phyloP scores from a whole-genome alignment of 1,284 basidiomycete genomes.

The Pulveroboletus sp. region DNA sequence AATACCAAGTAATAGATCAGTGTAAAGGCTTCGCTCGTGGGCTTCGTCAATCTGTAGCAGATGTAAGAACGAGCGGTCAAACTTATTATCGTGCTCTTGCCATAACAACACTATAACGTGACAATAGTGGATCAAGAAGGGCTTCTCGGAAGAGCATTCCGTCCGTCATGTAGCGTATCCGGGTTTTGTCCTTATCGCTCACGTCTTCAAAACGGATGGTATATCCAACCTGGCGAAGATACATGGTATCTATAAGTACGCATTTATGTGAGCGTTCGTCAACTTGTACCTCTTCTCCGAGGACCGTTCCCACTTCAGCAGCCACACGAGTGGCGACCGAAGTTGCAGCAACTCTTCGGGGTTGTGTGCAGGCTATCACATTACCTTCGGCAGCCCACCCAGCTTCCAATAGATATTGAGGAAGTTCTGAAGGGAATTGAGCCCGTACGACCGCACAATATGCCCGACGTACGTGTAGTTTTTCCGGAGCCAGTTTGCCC shows the following conservation, averaged over 20 bases:
- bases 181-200: constrained; percentile 73
- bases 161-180: constrained; percentile 97
- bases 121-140: constrained; percentile 83
- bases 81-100: constrained; percentile 42
- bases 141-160: constrained; percentile 97
- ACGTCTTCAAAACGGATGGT: constrained; percentile 97
- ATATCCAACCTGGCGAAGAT: constrained; percentile 77
- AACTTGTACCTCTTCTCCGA: constrained; percentile 83
- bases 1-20: constrained; percentile 89
- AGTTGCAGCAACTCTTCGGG: constrained; percentile 91
- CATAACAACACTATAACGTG: constrained; percentile 93
- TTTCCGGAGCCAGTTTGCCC: constrained; percentile 98
- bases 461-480: constrained; percentile 78
- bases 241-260: neutral
- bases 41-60: constrained; percentile 85
- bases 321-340: constrained; percentile 91
- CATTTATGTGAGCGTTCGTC: neutral
- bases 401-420: constrained; percentile 89
- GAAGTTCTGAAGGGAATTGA: constrained; percentile 62
- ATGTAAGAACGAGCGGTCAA: constrained; percentile 9
- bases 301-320: constrained; percentile 77
- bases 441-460: neutral
- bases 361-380: constrained; percentile 90
- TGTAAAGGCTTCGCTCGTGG: constrained; percentile 93
- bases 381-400: constrained; percentile 83